These are phyloP conservation scores for Geranium brycei DNA, from an alignment of 345 rosid genomes.

Conservation along the genomic window DNA sequence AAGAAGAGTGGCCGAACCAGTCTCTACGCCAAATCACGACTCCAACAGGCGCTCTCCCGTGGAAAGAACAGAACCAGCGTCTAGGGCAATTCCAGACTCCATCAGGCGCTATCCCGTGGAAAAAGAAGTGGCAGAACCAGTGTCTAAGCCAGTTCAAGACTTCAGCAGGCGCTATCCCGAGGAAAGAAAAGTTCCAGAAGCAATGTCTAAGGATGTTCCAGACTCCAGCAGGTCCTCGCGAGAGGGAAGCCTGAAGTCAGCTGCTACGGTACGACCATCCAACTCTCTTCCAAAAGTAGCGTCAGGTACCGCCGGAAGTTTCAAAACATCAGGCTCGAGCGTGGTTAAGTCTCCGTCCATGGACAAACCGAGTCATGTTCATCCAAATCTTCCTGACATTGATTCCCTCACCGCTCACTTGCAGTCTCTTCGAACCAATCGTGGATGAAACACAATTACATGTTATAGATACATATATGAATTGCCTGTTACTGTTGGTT, in stretches of 20 bases:
- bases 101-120: not conserved
- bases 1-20: constrained; percentile 10
- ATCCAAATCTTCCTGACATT: constrained; percentile 87
- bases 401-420: constrained; percentile 49
- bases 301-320: not conserved
- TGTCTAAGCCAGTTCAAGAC: constrained; percentile 8
- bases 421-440: constrained; percentile 38
- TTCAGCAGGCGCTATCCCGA: not conserved
- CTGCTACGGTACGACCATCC: not conserved
- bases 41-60: not conserved
- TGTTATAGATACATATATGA: not conserved
- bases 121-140: constrained; percentile 8
- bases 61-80: constrained; percentile 8
- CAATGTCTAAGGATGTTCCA: constrained; percentile 4
- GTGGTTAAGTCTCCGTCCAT: not conserved
- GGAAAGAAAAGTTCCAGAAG: constrained; percentile 10
- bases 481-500: not conserved
- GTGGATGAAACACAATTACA: constrained; percentile 1
- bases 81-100: constrained; percentile 11
- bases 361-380: constrained; percentile 26
- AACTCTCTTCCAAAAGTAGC: not conserved
- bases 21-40: constrained; percentile 8
- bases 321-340: constrained; percentile 5
- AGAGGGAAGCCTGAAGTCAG: not conserved
- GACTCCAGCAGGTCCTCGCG: constrained; percentile 3